Conservation (phyloP, 2,329 filamentous ascomycete genomes). For the Neofusicoccum parvum region DNA sequence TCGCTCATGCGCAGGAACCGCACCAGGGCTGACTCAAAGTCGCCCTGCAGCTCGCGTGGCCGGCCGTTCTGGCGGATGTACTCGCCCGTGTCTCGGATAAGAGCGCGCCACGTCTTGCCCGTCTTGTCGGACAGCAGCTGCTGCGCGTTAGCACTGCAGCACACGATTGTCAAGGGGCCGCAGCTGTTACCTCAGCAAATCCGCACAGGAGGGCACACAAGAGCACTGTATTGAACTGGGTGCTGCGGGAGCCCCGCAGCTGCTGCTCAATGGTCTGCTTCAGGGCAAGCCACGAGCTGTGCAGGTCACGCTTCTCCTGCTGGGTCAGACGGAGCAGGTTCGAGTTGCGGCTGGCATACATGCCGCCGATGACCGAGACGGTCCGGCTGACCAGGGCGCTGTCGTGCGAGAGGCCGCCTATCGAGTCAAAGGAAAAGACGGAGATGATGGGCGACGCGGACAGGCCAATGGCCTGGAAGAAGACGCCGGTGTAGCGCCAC, state of each 20-base stretch:
- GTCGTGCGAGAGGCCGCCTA: slow-evolving; percentile 11
- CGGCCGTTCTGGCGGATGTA: slow-evolving; percentile 9
- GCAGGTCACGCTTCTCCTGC: slow-evolving; percentile 5
- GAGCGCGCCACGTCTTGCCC: slow-evolving; percentile 9
- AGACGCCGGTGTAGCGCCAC: slow-evolving; percentile 18
- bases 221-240: slow-evolving; percentile 7
- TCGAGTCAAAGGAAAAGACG: slow-evolving; percentile 16
- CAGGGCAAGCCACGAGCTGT: background rate
- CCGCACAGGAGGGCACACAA: slow-evolving; percentile 5
- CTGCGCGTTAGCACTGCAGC: background rate
- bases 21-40: slow-evolving; percentile 8
- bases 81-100: background rate
- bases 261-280: background rate
- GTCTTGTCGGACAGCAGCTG: slow-evolving; percentile 12
- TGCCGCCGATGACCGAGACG: slow-evolving; percentile 14
- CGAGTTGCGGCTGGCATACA: slow-evolving; percentile 16
- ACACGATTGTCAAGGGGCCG: background rate
- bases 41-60: background rate
- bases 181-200: slow-evolving; percentile 2
- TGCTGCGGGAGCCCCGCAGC: slow-evolving; percentile 2
- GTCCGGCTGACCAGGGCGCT: slow-evolving; percentile 17
- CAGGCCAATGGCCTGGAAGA: slow-evolving; percentile 20
- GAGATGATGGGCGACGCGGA: slow-evolving; percentile 16
- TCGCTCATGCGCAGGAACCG: slow-evolving; percentile 18
- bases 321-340: slow-evolving; percentile 6